Evolutionary conservation across 2,329 filamentous ascomycete species (phyloP), one percentile per base, ranked within the genome.

Genomic region (Penicillium glabrum): DNA sequence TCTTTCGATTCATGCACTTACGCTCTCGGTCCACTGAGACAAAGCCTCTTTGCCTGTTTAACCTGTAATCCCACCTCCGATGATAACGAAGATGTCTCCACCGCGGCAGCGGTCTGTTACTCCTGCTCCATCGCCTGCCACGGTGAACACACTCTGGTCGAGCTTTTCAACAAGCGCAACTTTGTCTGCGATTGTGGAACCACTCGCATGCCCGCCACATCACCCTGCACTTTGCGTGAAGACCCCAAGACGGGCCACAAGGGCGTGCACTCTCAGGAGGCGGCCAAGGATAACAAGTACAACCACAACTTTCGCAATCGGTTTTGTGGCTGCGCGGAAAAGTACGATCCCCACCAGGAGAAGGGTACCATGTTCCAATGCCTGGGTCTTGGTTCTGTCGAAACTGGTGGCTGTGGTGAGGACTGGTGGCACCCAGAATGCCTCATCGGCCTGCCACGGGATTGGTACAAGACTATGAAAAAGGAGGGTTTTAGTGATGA

Each of bases 321-420:
- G 45, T 99, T 99, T 77, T 99, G 95, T 72, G 90, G 89, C 2
- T 99, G 95, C 69, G 85, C 85, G 29, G 89, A 93, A 68, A 86
- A 93, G 58, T 99, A 99, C 71, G 89, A 97, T 71, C 86, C 93
- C 0, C 85, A 93, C 47, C 82, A 90, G 70, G 92, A 99, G 72
- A 96, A 93, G 66, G 93, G 93, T 0, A 98, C 93, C 39, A 99
- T 99, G 95, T 99, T 96, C 66, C 95, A 99, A 74, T 99, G 95
- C 70, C 75, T 98, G 2, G 93, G 93, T 0, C 79, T 98, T 1
- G 92, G 91, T 1, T 89, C 86, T 0, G 82, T 84, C 13, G 89
- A 93, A 63, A 87, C 88, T 1, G 93, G 93, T 16, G 93, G 93
- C 5, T 98, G 93, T 75, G 93, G 93, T 13, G 93, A 98, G 77